These are phyloP conservation scores for Piper betle DNA, from an alignment of 164 flowering plant species.

Conservation along the genomic window DNA sequence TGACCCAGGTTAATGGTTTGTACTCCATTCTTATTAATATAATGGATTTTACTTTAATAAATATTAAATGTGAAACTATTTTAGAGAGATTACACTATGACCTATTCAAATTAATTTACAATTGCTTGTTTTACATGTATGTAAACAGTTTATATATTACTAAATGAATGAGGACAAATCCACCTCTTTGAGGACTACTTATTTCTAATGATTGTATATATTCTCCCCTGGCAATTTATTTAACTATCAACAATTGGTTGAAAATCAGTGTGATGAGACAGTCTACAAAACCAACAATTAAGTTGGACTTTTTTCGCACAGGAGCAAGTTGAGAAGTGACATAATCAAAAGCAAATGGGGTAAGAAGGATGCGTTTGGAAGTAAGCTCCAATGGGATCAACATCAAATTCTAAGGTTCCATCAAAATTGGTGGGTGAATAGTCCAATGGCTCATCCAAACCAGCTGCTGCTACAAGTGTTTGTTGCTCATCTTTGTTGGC, in stretches of 20 bases:
- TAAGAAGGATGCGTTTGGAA: constrained; percentile 6
- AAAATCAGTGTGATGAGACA: background rate
- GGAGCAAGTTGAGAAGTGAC: background rate
- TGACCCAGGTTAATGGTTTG: too few relatives aligned
- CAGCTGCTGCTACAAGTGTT: background rate
- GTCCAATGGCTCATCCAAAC: background rate
- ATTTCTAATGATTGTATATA: too few relatives aligned
- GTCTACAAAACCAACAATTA: background rate
- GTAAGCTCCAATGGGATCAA: constrained; percentile 6
- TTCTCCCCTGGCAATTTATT: background rate
- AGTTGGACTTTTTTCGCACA: background rate
- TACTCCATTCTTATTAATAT: too few relatives aligned
- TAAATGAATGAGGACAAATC: too few relatives aligned
- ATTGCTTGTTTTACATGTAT: too few relatives aligned
- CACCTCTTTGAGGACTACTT: too few relatives aligned
- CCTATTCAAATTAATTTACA: too few relatives aligned
- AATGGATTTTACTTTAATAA: too few relatives aligned
- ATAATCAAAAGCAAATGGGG: background rate
- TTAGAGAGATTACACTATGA: too few relatives aligned
- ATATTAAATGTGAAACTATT: too few relatives aligned
- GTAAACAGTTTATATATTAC: too few relatives aligned
- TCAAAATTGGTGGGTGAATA: background rate
- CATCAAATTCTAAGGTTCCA: constrained; percentile 3
- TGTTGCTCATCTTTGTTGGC: background rate
- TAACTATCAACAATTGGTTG: background rate